A percentile compares a stretch with the other conserved stretches of the same genome.
These are phyloP conservation scores for Protomyces inouyei DNA, from an alignment of 1,139 yeast genomes.

Conservation along the genomic window DNA sequence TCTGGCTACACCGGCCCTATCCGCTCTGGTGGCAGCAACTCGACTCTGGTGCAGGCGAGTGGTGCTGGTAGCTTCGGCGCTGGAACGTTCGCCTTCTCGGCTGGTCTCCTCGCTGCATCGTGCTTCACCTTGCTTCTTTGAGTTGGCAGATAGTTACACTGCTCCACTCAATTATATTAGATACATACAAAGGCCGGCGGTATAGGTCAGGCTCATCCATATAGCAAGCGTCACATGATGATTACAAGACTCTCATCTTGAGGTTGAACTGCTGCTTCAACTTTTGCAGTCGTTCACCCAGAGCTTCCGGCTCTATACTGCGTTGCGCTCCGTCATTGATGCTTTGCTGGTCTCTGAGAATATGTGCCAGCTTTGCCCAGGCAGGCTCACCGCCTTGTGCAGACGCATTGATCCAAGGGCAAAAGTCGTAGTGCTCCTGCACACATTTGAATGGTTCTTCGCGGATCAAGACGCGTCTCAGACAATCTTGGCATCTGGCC, in stretches of 20 bases:
- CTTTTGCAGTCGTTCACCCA: not conserved
- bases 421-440: conserved; percentile 18
- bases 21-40: not conserved
- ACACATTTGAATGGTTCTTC: not conserved
- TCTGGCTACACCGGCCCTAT: conserved; percentile 10
- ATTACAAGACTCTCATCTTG: not conserved
- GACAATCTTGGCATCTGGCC: conserved; percentile 6
- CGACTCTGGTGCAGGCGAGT: not conserved
- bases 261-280: not conserved
- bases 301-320: not conserved
- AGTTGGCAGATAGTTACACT: not conserved
- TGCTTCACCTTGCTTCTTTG: conserved; percentile 10
- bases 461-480: not conserved
- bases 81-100: conserved; percentile 5
- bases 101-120: conserved; percentile 18
- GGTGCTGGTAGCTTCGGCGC: not conserved
- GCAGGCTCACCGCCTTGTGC: conserved; percentile 9
- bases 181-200: not conserved
- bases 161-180: not conserved
- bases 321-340: not conserved
- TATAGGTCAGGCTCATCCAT: not conserved
- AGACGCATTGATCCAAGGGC: conserved; percentile 16
- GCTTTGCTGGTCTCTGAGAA: not conserved
- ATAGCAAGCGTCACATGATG: not conserved
- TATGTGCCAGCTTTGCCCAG: not conserved